Conservation (phyloP, 108 stramenopile genomes). For the Schizochytrium sp. region DNA sequence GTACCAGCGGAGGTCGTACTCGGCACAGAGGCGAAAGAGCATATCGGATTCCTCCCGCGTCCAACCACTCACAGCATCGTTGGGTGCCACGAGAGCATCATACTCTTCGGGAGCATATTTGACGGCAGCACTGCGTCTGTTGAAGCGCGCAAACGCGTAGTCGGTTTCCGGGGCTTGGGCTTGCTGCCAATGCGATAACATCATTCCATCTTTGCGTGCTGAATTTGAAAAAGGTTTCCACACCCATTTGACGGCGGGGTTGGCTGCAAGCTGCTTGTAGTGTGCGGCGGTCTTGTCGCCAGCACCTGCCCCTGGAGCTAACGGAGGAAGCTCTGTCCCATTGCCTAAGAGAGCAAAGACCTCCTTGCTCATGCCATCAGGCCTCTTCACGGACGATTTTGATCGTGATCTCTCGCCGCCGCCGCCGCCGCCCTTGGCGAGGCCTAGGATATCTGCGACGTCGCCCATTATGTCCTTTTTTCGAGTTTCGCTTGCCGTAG, state of each 20-base stretch:
- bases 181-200: neutral
- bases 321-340: neutral
- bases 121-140: neutral
- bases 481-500: too few species aligned
- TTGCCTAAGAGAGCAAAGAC: neutral
- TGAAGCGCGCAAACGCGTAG: conserved; percentile 15
- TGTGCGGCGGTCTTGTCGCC: neutral
- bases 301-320: neutral
- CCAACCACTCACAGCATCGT: neutral
- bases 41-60: neutral
- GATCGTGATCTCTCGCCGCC: neutral
- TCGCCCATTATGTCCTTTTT: neutral
- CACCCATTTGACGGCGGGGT: neutral
- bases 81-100: neutral
- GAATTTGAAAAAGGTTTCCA: neutral
- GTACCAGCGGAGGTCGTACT: neutral
- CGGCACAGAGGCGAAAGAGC: neutral
- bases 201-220: neutral
- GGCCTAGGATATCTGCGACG: neutral
- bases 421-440: neutral
- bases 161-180: neutral
- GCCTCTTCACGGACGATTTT: neutral
- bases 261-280: neutral
- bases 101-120: neutral
- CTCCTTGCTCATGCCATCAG: conserved; percentile 15